Conservation (phyloP, 139 green algal genomes). For the Protoeuglena noctilucae region DNA sequence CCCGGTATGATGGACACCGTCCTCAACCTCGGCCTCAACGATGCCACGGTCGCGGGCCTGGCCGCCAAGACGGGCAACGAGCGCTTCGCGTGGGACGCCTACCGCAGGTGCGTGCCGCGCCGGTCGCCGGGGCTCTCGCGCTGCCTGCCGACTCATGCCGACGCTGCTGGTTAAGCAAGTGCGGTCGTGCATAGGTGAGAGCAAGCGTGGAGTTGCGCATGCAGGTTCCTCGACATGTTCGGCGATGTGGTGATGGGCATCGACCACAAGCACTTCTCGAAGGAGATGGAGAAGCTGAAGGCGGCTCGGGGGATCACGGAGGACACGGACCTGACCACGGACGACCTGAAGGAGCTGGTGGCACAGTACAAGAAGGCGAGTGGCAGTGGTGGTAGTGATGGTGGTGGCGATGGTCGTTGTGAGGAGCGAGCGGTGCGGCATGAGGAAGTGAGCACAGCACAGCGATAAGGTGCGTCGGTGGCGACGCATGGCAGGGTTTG, state of each 20-base stretch:
- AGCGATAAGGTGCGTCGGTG: no score
- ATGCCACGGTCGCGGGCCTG: conserved; percentile 44
- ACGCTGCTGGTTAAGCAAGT: no score
- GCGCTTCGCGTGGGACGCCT: conserved; percentile 64
- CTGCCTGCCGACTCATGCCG: not conserved
- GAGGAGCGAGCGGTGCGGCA: no score
- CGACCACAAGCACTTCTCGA: conserved; percentile 58
- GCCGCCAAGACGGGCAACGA: conserved; percentile 26
- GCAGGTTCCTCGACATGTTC: conserved; percentile 77
- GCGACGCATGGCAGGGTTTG: no score
- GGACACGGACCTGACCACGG: conserved; percentile 21
- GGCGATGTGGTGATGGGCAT: conserved; percentile 68
- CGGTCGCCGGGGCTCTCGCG: not conserved
- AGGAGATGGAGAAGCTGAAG: conserved; percentile 54
- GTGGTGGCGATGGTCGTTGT: no score
- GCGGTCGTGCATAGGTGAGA: not conserved
- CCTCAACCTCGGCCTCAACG: conserved; percentile 77
- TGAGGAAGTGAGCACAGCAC: no score
- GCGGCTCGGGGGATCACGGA: no score
- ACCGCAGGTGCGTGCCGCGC: conserved; percentile 17
- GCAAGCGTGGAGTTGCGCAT: not conserved
- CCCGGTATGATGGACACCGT: conserved; percentile 88
- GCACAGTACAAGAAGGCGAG: conserved; percentile 63
- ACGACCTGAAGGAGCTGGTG: conserved; percentile 55
- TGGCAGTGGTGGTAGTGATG: no score